Evolutionary conservation across 306 rosid genomes (phyloP).

Genomic region (Cyclanthera cordifolia): DNA sequence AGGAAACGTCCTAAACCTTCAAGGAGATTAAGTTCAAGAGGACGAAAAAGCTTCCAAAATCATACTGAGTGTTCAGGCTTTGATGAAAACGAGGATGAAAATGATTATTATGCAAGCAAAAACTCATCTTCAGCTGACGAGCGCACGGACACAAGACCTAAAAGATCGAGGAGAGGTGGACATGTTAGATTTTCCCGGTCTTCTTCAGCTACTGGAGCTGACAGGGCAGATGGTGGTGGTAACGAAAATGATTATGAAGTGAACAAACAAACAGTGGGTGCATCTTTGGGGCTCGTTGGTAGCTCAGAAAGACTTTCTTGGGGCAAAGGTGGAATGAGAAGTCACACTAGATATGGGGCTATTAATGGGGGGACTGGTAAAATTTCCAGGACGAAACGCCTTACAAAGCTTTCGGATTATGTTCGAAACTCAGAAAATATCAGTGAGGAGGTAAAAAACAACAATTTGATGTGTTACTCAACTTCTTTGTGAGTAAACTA

Average conservation of each 20-base stretch:
- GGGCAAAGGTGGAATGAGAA: slow-evolving; percentile 61
- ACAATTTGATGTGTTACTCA: slow-evolving; percentile 10
- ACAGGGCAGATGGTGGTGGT: slow-evolving; percentile 38
- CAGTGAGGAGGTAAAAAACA: slow-evolving; percentile 40
- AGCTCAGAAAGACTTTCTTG: slow-evolving; percentile 58
- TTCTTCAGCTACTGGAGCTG: slow-evolving; percentile 29
- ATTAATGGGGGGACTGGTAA: slow-evolving; percentile 34
- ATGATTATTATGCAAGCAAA: slow-evolving; percentile 44
- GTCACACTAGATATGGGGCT: slow-evolving; percentile 49
- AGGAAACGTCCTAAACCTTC: slow-evolving; percentile 40
- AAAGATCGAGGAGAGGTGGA: slow-evolving; percentile 36
- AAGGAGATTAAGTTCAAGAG: slow-evolving; percentile 43
- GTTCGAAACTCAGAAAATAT: slow-evolving; percentile 28
- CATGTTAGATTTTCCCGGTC: slow-evolving; percentile 45
- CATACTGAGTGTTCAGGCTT: slow-evolving; percentile 31
- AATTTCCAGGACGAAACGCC: slow-evolving; percentile 39
- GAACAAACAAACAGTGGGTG: slow-evolving; percentile 32
- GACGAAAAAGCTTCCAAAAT: slow-evolving; percentile 36
- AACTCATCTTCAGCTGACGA: slow-evolving; percentile 52
- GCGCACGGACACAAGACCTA: slow-evolving; percentile 38
- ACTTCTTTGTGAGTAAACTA: neutral
- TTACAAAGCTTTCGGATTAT: slow-evolving; percentile 43
- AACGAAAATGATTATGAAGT: slow-evolving; percentile 44
- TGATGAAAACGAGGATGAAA: slow-evolving; percentile 45
- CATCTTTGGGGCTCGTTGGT: slow-evolving; percentile 36